These are phyloP conservation scores for Calvatia gigantea DNA, from an alignment of 768 basidiomycete genomes.

Conservation along the genomic window DNA sequence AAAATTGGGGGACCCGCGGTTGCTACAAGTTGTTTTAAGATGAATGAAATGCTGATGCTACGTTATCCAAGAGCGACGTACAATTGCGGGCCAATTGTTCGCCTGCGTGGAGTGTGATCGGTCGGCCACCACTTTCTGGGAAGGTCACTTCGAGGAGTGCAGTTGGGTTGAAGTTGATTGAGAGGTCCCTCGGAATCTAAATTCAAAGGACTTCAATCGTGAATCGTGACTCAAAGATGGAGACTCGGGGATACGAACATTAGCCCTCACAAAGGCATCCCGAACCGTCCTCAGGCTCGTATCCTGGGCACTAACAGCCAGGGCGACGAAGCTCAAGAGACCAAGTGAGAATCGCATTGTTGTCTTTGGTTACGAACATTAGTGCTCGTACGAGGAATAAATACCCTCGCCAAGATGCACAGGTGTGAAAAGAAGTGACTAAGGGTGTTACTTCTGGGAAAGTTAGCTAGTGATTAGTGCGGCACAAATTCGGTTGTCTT, in stretches of 20 bases:
- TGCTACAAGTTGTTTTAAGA: conserved; percentile 19
- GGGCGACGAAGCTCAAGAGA: conserved; percentile 3
- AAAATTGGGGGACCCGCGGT: conserved; percentile 38
- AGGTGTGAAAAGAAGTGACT: background rate
- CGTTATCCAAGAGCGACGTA: conserved; percentile 12
- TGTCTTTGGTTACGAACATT: background rate
- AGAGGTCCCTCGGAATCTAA: conserved; percentile 30
- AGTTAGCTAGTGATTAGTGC: background rate
- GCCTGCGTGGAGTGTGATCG: conserved; percentile 33
- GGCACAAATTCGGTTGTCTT: background rate
- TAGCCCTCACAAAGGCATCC: conserved; percentile 25
- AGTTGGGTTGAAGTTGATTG: conserved; percentile 30
- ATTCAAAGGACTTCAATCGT: background rate
- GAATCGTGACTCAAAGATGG: background rate
- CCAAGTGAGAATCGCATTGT: conserved; percentile 8
- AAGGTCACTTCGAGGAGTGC: conserved; percentile 33
- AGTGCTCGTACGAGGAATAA: background rate
- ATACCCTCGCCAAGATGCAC: background rate
- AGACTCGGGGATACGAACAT: conserved; percentile 17
- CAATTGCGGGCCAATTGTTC: conserved; percentile 31
- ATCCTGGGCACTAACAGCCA: conserved; percentile 23
- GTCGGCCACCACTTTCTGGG: conserved; percentile 22
- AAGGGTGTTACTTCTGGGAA: conserved; percentile 5
- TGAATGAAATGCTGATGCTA: background rate
- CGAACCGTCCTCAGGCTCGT: conserved; percentile 25